Conservation (phyloP, 2,329 filamentous ascomycete genomes). For the Aspergillus sp. region DNA sequence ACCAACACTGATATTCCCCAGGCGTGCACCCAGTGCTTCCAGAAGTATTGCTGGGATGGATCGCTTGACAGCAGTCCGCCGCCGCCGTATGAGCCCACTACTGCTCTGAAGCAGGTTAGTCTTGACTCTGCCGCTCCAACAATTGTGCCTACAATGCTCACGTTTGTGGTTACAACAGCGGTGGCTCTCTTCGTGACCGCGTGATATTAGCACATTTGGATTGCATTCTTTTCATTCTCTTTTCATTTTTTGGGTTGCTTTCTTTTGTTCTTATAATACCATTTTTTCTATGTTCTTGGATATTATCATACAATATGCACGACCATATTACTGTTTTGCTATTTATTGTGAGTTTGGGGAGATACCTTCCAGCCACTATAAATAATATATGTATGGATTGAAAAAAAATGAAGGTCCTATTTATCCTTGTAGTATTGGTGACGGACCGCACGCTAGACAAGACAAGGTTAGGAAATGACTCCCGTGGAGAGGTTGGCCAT, state of each 20-base stretch:
- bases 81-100: slow-evolving; percentile 36
- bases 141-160: background rate
- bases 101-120: slow-evolving; percentile 1
- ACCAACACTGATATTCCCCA: slow-evolving; percentile 59
- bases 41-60: slow-evolving; percentile 83
- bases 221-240: background rate
- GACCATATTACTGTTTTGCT: no score
- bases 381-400: background rate
- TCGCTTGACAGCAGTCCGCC: slow-evolving; percentile 38
- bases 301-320: background rate
- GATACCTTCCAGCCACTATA: background rate
- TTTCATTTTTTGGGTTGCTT: background rate
- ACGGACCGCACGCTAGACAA: no score
- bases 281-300: background rate
- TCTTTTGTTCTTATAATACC: background rate
- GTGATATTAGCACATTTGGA: background rate
- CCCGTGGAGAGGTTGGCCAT: no score
- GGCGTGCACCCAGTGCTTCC: slow-evolving; percentile 66
- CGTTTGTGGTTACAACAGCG: background rate
- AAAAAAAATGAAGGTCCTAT: background rate
- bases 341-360: no score
- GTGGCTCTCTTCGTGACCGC: background rate
- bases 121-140: slow-evolving; percentile 1
- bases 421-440: background rate
- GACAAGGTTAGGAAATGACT: no score